Conservation (phyloP, 2,329 filamentous ascomycete species). For the Cladosporium sp. region DNA sequence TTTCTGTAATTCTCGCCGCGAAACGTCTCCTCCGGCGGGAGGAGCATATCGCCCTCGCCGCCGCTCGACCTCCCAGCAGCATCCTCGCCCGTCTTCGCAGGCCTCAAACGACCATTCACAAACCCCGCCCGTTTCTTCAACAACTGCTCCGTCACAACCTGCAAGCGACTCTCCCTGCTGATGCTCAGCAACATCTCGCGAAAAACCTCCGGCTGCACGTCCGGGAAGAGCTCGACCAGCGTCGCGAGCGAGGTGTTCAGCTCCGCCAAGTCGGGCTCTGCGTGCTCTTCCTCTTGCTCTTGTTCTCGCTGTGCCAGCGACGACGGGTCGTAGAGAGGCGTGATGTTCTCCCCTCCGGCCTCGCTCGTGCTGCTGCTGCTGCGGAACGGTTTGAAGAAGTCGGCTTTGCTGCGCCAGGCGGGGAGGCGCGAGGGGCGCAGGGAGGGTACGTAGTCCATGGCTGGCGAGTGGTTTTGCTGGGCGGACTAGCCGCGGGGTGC, state of each 20-base stretch:
- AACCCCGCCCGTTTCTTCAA: constrained; percentile 67
- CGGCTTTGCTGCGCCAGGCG: constrained; percentile 29
- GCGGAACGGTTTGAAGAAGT: constrained; percentile 32
- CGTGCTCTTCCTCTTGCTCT: no score
- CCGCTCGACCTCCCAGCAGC: no score
- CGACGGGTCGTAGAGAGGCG: constrained; percentile 26
- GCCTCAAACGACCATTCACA: constrained; percentile 61
- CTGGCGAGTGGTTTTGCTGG: no score
- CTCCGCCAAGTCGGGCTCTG: constrained; percentile 61
- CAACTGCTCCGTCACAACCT: constrained; percentile 72
- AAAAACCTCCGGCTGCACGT: constrained; percentile 78
- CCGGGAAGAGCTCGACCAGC: constrained; percentile 69
- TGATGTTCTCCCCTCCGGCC: constrained; percentile 24
- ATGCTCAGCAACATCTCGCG: constrained; percentile 74
- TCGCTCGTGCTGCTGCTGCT: constrained; percentile 20
- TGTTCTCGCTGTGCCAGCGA: constrained; percentile 9
- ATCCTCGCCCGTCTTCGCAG: constrained; percentile 9
- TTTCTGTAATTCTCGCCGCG: constrained; percentile 63
- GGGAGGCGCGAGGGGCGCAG: constrained; percentile 22
- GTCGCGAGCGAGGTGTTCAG: constrained; percentile 67
- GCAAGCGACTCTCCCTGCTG: constrained; percentile 70
- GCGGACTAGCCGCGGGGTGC: constrained; percentile 3
- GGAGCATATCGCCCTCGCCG: constrained; percentile 15
- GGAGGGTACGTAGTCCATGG: constrained; percentile 29
- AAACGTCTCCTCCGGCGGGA: constrained; percentile 63